These are phyloP conservation scores for Syzygium grande DNA, from an alignment of 345 rosid species.

Conservation along the genomic window DNA sequence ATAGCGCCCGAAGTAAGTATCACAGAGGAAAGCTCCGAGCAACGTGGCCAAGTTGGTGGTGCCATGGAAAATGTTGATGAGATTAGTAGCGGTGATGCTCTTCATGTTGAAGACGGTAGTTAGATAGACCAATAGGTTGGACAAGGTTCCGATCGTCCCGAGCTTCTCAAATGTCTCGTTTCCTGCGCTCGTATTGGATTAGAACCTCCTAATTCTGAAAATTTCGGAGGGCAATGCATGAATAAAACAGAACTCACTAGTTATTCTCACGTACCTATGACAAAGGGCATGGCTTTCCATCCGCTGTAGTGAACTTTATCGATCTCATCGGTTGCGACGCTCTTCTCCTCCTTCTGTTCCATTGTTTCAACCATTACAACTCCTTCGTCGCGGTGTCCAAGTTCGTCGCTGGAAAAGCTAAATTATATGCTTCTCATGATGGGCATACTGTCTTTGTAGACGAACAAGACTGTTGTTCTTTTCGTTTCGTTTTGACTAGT, in stretches of 20 bases:
- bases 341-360: background rate
- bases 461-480: background rate
- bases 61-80: slow-evolving; percentile 50
- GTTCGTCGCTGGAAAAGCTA: background rate
- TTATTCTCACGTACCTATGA: background rate
- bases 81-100: slow-evolving; percentile 50
- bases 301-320: background rate
- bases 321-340: background rate
- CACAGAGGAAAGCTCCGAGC: slow-evolving; percentile 55
- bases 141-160: slow-evolving; percentile 43
- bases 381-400: background rate
- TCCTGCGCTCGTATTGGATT: slow-evolving; percentile 17
- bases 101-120: slow-evolving; percentile 57
- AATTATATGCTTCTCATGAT: background rate
- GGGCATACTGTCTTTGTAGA: background rate
- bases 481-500: background rate
- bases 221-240: background rate
- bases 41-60: slow-evolving; percentile 59
- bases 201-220: background rate
- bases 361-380: background rate
- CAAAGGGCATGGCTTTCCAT: slow-evolving; percentile 7
- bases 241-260: background rate
- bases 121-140: slow-evolving; percentile 46
- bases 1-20: slow-evolving; percentile 65
- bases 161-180: slow-evolving; percentile 63